Evolutionary conservation across 225 moss, liverwort and hornwort genomes (phyloP).

Genomic region (Bryoerythrophyllum caledonicum): DNA sequence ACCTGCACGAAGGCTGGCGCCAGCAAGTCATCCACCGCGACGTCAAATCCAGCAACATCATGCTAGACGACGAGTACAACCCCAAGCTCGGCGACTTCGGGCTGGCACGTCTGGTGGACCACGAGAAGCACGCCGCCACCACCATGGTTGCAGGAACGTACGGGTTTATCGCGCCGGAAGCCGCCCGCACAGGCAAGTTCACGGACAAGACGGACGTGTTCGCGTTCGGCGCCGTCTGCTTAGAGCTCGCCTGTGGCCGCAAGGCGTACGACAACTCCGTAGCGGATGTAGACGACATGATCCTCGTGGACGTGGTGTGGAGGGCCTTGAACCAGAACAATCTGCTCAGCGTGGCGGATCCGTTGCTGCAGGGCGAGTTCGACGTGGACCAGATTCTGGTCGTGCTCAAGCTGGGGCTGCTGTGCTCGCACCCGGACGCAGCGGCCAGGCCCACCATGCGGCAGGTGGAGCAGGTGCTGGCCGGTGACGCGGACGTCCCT

Average conservation of each 20-base stretch:
- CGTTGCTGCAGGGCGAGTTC: conserved; percentile 16
- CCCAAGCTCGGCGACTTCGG: conserved; percentile 10
- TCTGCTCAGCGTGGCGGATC: conserved; percentile 31
- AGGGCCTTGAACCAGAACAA: conserved; percentile 1
- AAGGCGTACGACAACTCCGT: conserved; percentile 16
- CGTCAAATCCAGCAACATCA: conserved; percentile 59
- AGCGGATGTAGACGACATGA: neutral
- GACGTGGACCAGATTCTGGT: conserved; percentile 28
- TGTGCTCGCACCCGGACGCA: conserved; percentile 46
- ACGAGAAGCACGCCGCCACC: conserved; percentile 39
- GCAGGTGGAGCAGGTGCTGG: conserved; percentile 31
- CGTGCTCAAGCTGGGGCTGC: conserved; percentile 30
- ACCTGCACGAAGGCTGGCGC: neutral
- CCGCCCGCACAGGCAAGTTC: neutral
- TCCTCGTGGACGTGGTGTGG: conserved; percentile 52
- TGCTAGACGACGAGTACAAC: conserved; percentile 52
- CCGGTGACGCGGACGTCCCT: conserved; percentile 24
- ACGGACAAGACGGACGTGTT: conserved; percentile 23
- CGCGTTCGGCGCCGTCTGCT: conserved; percentile 43
- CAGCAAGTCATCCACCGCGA: conserved; percentile 18
- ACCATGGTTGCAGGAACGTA: conserved; percentile 53
- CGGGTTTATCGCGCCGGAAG: conserved; percentile 15
- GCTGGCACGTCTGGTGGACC: conserved; percentile 25
- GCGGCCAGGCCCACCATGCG: conserved; percentile 36
- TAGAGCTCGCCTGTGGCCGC: conserved; percentile 44